A percentile compares a stretch with the other conserved stretches of the same genome.
phyloP scores from a whole-genome alignment of 208 protist species.

The Chromosphaera perkinsii region DNA sequence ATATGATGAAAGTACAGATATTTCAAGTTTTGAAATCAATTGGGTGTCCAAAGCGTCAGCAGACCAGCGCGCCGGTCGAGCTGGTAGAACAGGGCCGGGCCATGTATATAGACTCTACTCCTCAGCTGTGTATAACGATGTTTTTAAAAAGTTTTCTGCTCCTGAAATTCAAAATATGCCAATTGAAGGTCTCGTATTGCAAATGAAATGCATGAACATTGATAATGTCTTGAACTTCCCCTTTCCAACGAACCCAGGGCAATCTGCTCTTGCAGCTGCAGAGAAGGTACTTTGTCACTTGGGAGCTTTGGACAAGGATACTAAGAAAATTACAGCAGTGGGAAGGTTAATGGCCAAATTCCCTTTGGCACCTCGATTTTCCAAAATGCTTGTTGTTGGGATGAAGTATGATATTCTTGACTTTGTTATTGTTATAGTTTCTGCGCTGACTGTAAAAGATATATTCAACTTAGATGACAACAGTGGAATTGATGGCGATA shows the following conservation, averaged over 20 bases:
- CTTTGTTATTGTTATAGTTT: conserved; percentile 53
- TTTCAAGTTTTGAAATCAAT: conserved; percentile 54
- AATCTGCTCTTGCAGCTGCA: not conserved
- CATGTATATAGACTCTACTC: conserved; percentile 77
- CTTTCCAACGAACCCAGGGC: conserved; percentile 66
- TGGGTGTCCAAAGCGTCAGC: conserved; percentile 68
- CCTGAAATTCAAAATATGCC: conserved; percentile 50
- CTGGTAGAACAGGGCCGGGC: conserved; percentile 71
- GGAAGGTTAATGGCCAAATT: conserved; percentile 49
- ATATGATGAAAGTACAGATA: conserved; percentile 21
- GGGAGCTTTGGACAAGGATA: conserved; percentile 50
- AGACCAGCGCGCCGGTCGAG: conserved; percentile 67
- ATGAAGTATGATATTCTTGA: conserved; percentile 41
- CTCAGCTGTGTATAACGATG: conserved; percentile 61
- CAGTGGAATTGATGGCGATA: not conserved
- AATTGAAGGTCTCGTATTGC: conserved; percentile 69
- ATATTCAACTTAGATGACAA: conserved; percentile 27
- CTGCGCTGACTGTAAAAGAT: conserved; percentile 49
- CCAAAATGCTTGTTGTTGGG: conserved; percentile 64
- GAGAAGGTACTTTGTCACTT: conserved; percentile 36
- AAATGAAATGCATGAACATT: conserved; percentile 75
- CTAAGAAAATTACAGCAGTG: conserved; percentile 42
- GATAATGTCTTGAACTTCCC: conserved; percentile 68
- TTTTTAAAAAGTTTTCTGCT: conserved; percentile 49
- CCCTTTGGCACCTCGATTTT: conserved; percentile 65